phyloP scores from a whole-genome alignment of 2,329 filamentous ascomycete genomes.

The Aphanocladium album region DNA sequence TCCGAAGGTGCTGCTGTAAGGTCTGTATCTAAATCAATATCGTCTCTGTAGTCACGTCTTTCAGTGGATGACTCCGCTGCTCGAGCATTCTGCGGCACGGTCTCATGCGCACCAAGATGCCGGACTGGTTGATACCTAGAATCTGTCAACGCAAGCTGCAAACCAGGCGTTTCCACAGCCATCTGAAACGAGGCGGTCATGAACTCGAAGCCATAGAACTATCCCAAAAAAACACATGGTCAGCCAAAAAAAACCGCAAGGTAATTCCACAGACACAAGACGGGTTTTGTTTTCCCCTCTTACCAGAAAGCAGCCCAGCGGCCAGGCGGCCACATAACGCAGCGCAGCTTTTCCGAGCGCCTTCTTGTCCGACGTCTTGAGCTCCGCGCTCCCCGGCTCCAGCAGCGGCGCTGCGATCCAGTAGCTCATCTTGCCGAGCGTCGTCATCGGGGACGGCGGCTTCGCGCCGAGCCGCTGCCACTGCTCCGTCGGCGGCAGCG shows the following conservation, averaged over 20 bases:
- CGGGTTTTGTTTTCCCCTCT: too few species aligned
- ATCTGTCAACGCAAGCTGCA: neutral
- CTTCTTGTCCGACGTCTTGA: neutral
- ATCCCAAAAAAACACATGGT: neutral
- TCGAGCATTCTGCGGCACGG: neutral
- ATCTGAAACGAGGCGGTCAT: neutral
- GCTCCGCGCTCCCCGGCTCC: neutral
- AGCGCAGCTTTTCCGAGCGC: neutral
- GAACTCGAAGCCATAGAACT: slow-evolving; percentile 6
- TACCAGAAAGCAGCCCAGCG: neutral
- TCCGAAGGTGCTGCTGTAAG: neutral
- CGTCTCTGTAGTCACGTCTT: neutral
- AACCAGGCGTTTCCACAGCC: neutral
- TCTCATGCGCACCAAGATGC: neutral
- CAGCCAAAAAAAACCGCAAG: neutral
- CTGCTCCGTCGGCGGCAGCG: neutral
- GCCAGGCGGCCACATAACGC: neutral
- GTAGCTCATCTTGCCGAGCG: slow-evolving; percentile 2
- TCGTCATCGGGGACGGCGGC: neutral
- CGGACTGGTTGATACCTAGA: neutral
- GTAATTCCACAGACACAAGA: neutral
- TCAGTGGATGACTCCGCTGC: neutral
- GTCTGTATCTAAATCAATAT: neutral
- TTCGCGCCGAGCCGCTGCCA: neutral
- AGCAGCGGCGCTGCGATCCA: neutral